A percentile compares a stretch with the other conserved stretches of the same genome.
phyloP scores from a whole-genome alignment of 2,329 filamentous ascomycete genomes.

The Arthrobotrys conoides region DNA sequence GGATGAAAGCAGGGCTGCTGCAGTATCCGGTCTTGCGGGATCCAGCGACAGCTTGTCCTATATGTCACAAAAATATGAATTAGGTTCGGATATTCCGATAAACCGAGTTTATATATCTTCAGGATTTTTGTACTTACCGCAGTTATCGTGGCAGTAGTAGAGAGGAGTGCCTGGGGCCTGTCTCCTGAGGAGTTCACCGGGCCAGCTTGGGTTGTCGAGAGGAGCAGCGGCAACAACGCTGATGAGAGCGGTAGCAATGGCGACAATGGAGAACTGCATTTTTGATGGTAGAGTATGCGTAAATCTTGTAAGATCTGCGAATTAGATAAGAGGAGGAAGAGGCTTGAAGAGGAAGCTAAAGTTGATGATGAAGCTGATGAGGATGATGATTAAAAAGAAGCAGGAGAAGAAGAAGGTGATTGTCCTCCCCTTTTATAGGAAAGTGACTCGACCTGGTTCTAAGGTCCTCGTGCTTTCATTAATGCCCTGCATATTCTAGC shows the following conservation, averaged over 20 bases:
- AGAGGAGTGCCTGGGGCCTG: constrained; percentile 69
- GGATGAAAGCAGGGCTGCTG: constrained; percentile 67
- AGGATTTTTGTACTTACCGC: constrained; percentile 67
- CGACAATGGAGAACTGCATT: constrained; percentile 49
- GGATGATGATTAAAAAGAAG: constrained; percentile 19
- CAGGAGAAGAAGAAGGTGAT: constrained; percentile 1
- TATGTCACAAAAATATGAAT: background rate
- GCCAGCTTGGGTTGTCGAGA: constrained; percentile 39
- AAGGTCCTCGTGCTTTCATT: background rate
- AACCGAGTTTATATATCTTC: background rate
- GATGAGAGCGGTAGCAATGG: constrained; percentile 29
- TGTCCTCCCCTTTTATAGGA: constrained; percentile 37
- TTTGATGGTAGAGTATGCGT: constrained; percentile 18
- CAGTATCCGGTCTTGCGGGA: constrained; percentile 67
- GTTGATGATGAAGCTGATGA: constrained; percentile 9
- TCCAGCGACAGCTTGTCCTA: constrained; percentile 66
- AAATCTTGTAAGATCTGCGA: constrained; percentile 5
- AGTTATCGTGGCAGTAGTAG: constrained; percentile 71
- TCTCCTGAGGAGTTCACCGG: constrained; percentile 66
- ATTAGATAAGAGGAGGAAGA: background rate
- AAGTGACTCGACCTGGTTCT: background rate
- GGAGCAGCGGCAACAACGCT: constrained; percentile 38
- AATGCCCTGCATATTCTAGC: constrained; percentile 11
- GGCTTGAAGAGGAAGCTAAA: background rate
- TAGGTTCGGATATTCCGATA: background rate